A percentile compares a stretch with the other conserved stretches of the same genome.
Evolutionary conservation across 495 filamentous ascomycete genomes (phyloP).

Genomic region (Aspergillus mulundensis): DNA sequence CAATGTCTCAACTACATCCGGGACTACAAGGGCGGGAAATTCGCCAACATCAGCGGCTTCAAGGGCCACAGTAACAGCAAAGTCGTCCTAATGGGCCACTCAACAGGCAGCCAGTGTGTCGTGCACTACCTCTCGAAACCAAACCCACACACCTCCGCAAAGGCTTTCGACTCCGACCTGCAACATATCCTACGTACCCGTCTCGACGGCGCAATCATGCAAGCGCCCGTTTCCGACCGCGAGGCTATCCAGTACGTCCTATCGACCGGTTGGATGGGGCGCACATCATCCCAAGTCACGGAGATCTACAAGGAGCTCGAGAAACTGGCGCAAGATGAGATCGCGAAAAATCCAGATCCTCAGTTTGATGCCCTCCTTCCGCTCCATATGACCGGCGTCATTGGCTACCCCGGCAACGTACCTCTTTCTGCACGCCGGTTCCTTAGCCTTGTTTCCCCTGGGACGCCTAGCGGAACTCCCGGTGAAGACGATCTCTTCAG

Average conservation of each 20-base stretch:
- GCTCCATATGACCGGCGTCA: slow-evolving; percentile 29
- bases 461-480: slow-evolving; percentile 36
- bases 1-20: slow-evolving; percentile 68
- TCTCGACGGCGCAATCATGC: slow-evolving; percentile 78
- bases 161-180: slow-evolving; percentile 29
- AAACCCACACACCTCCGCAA: slow-evolving; percentile 29
- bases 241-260: slow-evolving; percentile 55
- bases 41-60: slow-evolving; percentile 6
- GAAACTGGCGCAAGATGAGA: slow-evolving; percentile 21
- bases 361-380: slow-evolving; percentile 33
- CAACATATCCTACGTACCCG: slow-evolving; percentile 26
- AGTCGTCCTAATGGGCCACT: slow-evolving; percentile 81
- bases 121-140: slow-evolving; percentile 61
- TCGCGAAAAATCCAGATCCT: slow-evolving; percentile 10
- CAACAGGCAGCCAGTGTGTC: slow-evolving; percentile 79
- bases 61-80: slow-evolving; percentile 27
- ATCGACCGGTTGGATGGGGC: slow-evolving; percentile 26
- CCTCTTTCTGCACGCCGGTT: slow-evolving; percentile 64
- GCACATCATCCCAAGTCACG: slow-evolving; percentile 25
- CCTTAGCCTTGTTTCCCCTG: slow-evolving; percentile 55
- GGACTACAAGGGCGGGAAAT: slow-evolving; percentile 33
- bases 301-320: slow-evolving; percentile 29
- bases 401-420: slow-evolving; percentile 34
- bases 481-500: slow-evolving; percentile 87
- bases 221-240: slow-evolving; percentile 75